Base-by-base conservation (phyloP, 306 rosid species). In the Ammopiptanthus mongolicus region DNA sequence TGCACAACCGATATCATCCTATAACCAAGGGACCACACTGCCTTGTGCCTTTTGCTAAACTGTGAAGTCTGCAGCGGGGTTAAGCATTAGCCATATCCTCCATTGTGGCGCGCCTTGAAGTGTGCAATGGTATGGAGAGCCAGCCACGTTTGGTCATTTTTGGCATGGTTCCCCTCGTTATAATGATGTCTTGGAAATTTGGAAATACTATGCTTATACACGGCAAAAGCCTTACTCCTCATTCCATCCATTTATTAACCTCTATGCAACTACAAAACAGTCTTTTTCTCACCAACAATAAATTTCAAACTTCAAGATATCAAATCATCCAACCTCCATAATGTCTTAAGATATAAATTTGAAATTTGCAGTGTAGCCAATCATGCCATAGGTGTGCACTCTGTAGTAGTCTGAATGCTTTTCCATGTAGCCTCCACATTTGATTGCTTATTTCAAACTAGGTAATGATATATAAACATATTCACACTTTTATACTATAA, bases 121-220 rank as follows among this genome's bases (percentile, higher is more conserved):
- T 69, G 69, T 62, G 80, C 48, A 22, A 55, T 75, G 78, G 65
- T 53, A 69, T 13, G 48, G 31, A 74, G 78, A 86, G 82, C 79
- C 85, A 86, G 82, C 79, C 85, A 76, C 73, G 68, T 8, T 68
- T 66, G 55, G 31, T 33, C 69, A 13, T 67, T 78, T 44, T 50
- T 77, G 81, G 80, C 23, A 71, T 65, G 4, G 50, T 68, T 74
- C 78, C 55, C 31, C 46, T 51, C 59, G 9, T 62, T 64, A 79
- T 85, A 59, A 85, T 85, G 65, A 72, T 64, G 78, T 47, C 67
- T 79, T 77, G 12, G 82, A 79, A 86, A 51, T 48, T 80, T 70
- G 67, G 12, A 29, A 65, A 12, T 37, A 65, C 25, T 64, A 12
- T 37, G 69, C 25, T 64, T 9, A 50, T 69, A 65, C 81, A 67